A percentile compares a stretch with the other conserved stretches of the same genome.
phyloP scores from a whole-genome alignment of 768 basidiomycete genomes.

The Podaxis sp. region DNA sequence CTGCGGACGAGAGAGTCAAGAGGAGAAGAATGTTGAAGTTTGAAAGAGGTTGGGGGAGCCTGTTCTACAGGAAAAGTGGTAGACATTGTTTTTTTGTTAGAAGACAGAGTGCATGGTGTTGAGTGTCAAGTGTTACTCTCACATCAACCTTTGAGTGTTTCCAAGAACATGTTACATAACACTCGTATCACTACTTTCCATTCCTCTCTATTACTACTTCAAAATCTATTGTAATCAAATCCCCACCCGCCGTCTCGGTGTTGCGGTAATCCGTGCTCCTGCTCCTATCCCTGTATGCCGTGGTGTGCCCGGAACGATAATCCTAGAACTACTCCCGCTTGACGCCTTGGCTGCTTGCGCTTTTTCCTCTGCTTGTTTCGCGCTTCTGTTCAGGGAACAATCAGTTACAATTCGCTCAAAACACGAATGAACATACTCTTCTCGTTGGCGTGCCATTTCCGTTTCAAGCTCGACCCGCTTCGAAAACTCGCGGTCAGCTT shows the following conservation, averaged over 20 bases:
- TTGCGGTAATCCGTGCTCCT: conserved; percentile 61
- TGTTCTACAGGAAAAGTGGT: neutral
- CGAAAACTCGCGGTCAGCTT: conserved; percentile 87
- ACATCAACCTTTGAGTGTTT: neutral
- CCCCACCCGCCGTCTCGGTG: conserved; percentile 69
- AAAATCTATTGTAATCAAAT: conserved; percentile 35
- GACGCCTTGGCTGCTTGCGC: conserved; percentile 55
- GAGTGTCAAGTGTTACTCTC: neutral
- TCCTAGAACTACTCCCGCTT: conserved; percentile 50
- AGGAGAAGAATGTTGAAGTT: conserved; percentile 44
- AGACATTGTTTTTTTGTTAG: neutral
- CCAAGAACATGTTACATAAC: conserved; percentile 8
- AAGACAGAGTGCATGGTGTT: neutral
- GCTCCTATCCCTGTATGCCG: conserved; percentile 65
- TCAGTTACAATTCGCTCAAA: conserved; percentile 3
- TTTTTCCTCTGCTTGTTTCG: conserved; percentile 58
- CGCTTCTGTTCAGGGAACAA: neutral
- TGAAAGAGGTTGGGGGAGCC: conserved; percentile 19
- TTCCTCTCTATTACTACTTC: conserved; percentile 4
- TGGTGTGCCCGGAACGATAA: conserved; percentile 80
- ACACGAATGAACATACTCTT: conserved; percentile 47
- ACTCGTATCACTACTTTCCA: neutral
- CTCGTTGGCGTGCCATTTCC: conserved; percentile 82
- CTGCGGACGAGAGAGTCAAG: conserved; percentile 52
- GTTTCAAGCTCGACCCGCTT: conserved; percentile 88